Percentiles rank a stretch among this genome's conserved stretches.
phyloP scores from a whole-genome alignment of 257 asterid genomes.

The Capsicum rhomboideum region DNA sequence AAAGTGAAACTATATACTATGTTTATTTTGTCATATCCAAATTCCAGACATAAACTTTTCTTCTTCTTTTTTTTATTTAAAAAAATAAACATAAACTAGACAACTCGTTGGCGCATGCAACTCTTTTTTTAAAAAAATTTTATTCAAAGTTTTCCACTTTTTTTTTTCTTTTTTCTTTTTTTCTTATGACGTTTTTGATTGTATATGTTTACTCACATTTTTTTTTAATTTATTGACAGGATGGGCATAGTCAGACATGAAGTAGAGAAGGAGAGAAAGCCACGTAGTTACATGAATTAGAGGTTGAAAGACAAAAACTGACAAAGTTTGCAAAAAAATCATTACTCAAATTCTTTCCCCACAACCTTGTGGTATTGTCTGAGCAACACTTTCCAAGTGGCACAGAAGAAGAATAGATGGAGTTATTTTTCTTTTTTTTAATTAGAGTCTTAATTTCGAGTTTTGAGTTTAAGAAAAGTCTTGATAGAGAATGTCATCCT shows the following conservation, averaged over 20 bases:
- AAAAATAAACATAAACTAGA: neutral
- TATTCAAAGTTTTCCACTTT: neutral
- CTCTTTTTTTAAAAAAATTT: neutral
- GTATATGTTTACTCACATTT: neutral
- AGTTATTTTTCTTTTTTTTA: too few species aligned
- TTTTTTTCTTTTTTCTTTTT: neutral
- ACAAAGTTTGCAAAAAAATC: neutral
- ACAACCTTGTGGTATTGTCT: neutral
- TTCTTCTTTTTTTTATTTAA: neutral
- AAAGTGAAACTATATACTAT: neutral
- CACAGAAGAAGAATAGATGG: too few species aligned
- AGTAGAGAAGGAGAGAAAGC: slow-evolving; percentile 26
- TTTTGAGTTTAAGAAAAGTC: too few species aligned
- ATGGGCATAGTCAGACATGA: neutral
- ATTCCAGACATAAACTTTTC: neutral
- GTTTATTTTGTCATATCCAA: neutral
- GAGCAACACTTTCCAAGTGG: too few species aligned
- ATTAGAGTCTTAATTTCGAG: too few species aligned
- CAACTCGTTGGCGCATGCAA: neutral
- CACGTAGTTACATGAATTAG: slow-evolving; percentile 12
- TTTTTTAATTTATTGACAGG: neutral
- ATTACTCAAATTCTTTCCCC: neutral
- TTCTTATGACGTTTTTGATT: neutral
- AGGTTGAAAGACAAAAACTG: slow-evolving; percentile 4
- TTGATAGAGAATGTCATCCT: too few species aligned